Conservation (phyloP, 2,329 filamentous ascomycete genomes). For the Trichoderma polysporum region DNA sequence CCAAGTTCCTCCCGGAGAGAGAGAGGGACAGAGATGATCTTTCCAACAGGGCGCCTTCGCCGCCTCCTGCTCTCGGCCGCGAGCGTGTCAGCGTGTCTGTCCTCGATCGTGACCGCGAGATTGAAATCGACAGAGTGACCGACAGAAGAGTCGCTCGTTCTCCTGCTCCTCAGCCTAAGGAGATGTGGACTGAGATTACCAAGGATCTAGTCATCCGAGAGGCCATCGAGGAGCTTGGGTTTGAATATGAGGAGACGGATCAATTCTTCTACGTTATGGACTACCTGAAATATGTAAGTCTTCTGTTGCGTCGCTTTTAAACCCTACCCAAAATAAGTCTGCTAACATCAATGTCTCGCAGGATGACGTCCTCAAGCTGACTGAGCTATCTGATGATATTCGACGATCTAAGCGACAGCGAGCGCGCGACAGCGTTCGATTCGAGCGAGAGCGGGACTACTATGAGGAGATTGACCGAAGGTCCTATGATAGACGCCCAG, state of each 20-base stretch:
- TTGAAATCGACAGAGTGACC: slow-evolving; percentile 56
- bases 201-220: slow-evolving; percentile 86
- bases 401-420: slow-evolving; percentile 59
- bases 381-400: slow-evolving; percentile 80
- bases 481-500: slow-evolving; percentile 31
- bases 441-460: slow-evolving; percentile 62
- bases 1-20: slow-evolving; percentile 71
- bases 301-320: not conserved
- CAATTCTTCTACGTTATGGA: slow-evolving; percentile 90
- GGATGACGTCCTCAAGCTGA: slow-evolving; percentile 84
- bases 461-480: slow-evolving; percentile 50
- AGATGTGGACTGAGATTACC: slow-evolving; percentile 96
- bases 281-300: slow-evolving; percentile 80
- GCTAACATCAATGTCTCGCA: slow-evolving; percentile 44
- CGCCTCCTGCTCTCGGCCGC: slow-evolving; percentile 34
- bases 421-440: slow-evolving; percentile 51
- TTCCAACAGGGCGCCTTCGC: slow-evolving; percentile 24
- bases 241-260: slow-evolving; percentile 87
- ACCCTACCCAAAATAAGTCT: not conserved
- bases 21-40: slow-evolving; percentile 41
- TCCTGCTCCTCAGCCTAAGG: slow-evolving; percentile 46
- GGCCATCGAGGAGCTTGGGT: slow-evolving; percentile 80
- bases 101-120: slow-evolving; percentile 46
- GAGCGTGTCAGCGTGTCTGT: slow-evolving; percentile 48
- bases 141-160: slow-evolving; percentile 49